Conservation (phyloP, 1,284 basidiomycete species). For the Tilletia walkeri region DNA sequence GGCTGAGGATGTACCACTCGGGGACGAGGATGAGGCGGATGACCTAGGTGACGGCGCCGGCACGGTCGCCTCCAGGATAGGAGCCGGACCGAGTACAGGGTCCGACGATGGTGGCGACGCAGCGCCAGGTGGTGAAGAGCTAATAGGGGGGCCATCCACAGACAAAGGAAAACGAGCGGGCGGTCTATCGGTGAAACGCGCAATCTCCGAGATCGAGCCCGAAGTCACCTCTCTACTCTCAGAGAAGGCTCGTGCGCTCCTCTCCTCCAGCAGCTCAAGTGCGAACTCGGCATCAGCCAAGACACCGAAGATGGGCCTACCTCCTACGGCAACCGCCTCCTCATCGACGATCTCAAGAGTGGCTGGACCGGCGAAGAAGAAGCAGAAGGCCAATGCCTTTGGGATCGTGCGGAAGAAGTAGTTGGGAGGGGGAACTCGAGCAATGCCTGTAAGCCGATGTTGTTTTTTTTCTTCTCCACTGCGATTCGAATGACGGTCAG, state of each 20-base stretch:
- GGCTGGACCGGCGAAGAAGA: slow-evolving; percentile 29
- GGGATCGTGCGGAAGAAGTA: slow-evolving; percentile 52
- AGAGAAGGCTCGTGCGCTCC: slow-evolving; percentile 28
- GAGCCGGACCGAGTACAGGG: no score
- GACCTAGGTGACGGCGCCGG: slow-evolving; percentile 24
- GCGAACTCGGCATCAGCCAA: not conserved
- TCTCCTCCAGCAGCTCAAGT: slow-evolving; percentile 10
- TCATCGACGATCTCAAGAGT: slow-evolving; percentile 16
- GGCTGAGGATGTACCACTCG: slow-evolving; percentile 57
- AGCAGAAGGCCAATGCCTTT: slow-evolving; percentile 44
- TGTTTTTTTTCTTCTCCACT: no score
- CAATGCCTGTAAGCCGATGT: no score
- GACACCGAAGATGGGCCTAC: not conserved
- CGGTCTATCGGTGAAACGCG: slow-evolving; percentile 22
- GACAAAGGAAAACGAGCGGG: not conserved
- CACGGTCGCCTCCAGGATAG: no score
- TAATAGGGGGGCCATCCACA: not conserved
- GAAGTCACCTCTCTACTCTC: slow-evolving; percentile 31
- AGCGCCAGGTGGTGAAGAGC: no score
- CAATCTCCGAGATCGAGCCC: slow-evolving; percentile 33
- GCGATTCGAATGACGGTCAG: no score
- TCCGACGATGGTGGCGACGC: no score
- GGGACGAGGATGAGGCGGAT: slow-evolving; percentile 19
- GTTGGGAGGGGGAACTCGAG: not conserved
- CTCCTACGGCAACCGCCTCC: not conserved